Evolutionary conservation across 2,329 filamentous ascomycete genomes (phyloP).

Genomic region (Fusarium sp.): DNA sequence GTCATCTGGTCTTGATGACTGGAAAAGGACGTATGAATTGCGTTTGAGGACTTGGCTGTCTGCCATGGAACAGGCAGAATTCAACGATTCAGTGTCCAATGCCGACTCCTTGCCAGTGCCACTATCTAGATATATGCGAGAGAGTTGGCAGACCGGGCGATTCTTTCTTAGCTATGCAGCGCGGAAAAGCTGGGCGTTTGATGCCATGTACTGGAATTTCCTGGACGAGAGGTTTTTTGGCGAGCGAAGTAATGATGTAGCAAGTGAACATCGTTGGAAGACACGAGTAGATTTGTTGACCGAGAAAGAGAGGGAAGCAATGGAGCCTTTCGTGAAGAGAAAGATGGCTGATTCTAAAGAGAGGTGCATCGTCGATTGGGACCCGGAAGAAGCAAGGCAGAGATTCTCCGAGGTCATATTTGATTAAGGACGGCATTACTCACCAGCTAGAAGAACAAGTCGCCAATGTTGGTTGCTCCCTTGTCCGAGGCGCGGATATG

Average conservation of each 20-base stretch:
- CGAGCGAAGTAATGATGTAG: slow-evolving; percentile 10
- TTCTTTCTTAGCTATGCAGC: not conserved
- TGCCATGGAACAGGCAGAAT: slow-evolving; percentile 44
- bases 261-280: slow-evolving; percentile 41
- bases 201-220: slow-evolving; percentile 1
- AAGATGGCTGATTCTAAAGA: slow-evolving; percentile 46
- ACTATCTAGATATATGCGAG: slow-evolving; percentile 49
- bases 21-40: slow-evolving; percentile 44
- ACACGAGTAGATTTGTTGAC: slow-evolving; percentile 44
- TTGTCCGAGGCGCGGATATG: no score
- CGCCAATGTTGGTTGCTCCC: no score
- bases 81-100: not conserved
- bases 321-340: slow-evolving; percentile 46
- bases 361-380: slow-evolving; percentile 42
- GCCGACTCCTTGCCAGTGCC: not conserved
- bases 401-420: slow-evolving; percentile 26
- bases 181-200: not conserved
- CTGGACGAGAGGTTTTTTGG: slow-evolving; percentile 41
- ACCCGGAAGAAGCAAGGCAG: slow-evolving; percentile 28
- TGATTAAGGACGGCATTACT: slow-evolving; percentile 5
- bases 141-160: slow-evolving; percentile 24
- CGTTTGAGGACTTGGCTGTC: slow-evolving; percentile 48
- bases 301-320: slow-evolving; percentile 36
- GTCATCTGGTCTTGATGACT: slow-evolving; percentile 43
- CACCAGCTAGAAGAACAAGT: no score